These are phyloP conservation scores for Theobroma grandiflorum DNA, from an alignment of 441 rosid species.

Conservation along the genomic window DNA sequence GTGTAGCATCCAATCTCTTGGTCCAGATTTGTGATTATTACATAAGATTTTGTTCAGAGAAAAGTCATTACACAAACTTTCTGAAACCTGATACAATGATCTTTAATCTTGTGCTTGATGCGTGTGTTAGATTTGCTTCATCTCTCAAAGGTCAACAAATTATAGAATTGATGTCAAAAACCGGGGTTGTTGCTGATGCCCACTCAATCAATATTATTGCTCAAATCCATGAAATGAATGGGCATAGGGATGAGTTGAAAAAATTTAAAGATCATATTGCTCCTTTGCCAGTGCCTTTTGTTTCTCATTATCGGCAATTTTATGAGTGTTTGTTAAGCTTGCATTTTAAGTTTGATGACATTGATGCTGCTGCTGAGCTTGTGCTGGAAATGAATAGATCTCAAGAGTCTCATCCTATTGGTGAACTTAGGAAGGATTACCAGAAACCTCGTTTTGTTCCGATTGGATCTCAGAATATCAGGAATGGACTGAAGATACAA, in stretches of 20 bases:
- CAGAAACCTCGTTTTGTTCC: constrained; percentile 57
- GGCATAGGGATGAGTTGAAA: constrained; percentile 74
- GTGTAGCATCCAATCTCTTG: constrained; percentile 70
- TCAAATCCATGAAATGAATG: constrained; percentile 71
- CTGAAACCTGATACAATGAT: constrained; percentile 64
- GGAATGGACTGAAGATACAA: constrained; percentile 62
- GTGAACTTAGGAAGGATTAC: constrained; percentile 31
- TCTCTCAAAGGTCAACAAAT: constrained; percentile 77
- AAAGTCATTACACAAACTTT: constrained; percentile 36
- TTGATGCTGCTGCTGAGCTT: constrained; percentile 71
- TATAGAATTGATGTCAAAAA: constrained; percentile 69
- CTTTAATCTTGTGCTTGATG: constrained; percentile 80
- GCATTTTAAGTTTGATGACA: constrained; percentile 74
- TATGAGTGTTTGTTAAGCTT: constrained; percentile 72
- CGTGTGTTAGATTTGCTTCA: constrained; percentile 68
- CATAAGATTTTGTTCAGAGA: constrained; percentile 26
- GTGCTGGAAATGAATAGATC: constrained; percentile 51
- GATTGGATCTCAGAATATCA: constrained; percentile 71
- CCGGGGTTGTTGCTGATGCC: constrained; percentile 76
- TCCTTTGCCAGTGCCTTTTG: constrained; percentile 45
- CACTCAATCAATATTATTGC: constrained; percentile 65
- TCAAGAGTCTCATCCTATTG: constrained; percentile 30
- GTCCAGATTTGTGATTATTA: constrained; percentile 61
- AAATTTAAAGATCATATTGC: constrained; percentile 65
- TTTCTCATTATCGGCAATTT: constrained; percentile 61